Base-by-base conservation (phyloP, 2,329 filamentous ascomycete genomes). In the Fusarium sp. region DNA sequence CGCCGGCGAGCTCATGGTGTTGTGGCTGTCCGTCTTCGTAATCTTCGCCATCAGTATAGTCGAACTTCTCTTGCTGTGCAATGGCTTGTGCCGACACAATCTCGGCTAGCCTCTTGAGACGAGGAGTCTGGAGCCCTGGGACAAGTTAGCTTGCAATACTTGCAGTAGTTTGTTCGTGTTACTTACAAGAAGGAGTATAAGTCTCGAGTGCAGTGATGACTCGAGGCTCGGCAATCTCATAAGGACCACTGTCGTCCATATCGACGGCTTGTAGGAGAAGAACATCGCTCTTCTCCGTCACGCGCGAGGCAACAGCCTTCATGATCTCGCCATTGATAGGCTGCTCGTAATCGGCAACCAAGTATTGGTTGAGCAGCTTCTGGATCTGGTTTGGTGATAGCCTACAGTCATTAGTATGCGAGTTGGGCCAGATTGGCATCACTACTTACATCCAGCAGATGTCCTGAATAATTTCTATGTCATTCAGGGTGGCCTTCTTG, bases 291-390 rank as follows among this genome's bases (percentile, higher is more conserved):
- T 99, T 99, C 85, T 99, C 96, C 4, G 95, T 98, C 51, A 99
- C 96, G 59, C 95, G 90, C 42, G 95, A 97, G 13, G 97, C 96
- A 59, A 99, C 97, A 13, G 96, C 96, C 86, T 99, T 99, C 96
- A 99, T 99, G 81, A 99, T 99, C 82, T 99, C 96, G 80, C 95
- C 96, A 79, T 99, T 98, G 83, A 99, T 99, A 41, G 96, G 96
- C 84, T 98, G 96, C 84, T 99, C 96, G 82, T 99, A 99, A 83
- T 99, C 96, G 68, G 96, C 96, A 64, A 99, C 95, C 54, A 99
- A 90, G 81, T 99, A 99, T 83, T 99, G 96, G 84, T 99, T 99
- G 75, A 99, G 88, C 38, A 99, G 90, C 86, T 99, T 99, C 84
- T 99, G 96, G 72, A 99, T 99, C 83, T 99, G 96, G 84, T 98